Evolutionary conservation across 2,329 filamentous ascomycete species (phyloP), one percentile per base, ranked within the genome.

Genomic region (Talaromyces rugulosus): DNA sequence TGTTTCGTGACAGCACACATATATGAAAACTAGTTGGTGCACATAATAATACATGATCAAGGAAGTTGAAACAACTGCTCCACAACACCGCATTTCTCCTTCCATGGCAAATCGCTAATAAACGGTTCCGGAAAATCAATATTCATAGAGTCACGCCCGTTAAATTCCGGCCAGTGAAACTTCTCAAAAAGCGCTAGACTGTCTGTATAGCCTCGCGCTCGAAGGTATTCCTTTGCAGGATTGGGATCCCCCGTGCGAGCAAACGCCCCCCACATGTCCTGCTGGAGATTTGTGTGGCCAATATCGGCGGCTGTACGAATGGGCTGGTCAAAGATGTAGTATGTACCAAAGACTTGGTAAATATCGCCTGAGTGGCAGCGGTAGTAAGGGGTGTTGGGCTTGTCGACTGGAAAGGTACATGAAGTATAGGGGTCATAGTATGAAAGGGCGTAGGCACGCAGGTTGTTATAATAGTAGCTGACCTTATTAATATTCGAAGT

Each of bases 251-350:
- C 62, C 7, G 53, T 61, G 5, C 40, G 50, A 5, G 62, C 62
- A 57, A 63, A 63, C 3, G 62, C 54, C 2, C 58, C 56, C 62
- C 62, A 63, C 11, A 63, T 63, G 42, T 61, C 62, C 9, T 63
- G 62, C 18, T 61, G 34, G 1, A 27, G 53, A 18, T 63, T 63
- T 28, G 62, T 63, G 54, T 63, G 61, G 12, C 53, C 34, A 30
- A 63, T 61, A 31, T 63, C 62, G 44, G 40, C 62, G 8, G 51
- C 34, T 1, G 50, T 59, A 9, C 58, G 28, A 3, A 61, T 40
- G 27, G 62, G 62, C 14, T 61, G 62, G 6, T 61, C 28, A 40
- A 61, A 63, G 16, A 63, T 30, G 47, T 63, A 58, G 36, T 63
- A 61, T 34, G 62, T 63, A 11, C 62, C 62, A 44, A 63, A 63